Evolutionary conservation across 2,329 filamentous ascomycete genomes (phyloP).

Genomic region (Colletotrichum cordylinicola): DNA sequence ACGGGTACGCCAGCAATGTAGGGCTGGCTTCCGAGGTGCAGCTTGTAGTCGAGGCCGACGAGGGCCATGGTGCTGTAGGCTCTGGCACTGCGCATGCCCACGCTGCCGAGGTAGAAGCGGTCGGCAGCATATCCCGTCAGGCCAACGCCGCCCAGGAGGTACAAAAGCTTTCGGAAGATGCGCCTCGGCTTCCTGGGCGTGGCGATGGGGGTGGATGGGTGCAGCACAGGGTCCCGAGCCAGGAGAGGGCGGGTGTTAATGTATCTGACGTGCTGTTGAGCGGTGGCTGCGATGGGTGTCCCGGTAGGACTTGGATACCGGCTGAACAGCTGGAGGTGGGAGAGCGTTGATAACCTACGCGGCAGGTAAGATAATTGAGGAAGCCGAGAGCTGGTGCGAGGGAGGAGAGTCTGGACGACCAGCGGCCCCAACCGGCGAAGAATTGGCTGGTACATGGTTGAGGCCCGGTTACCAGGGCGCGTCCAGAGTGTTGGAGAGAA

Average conservation of each 20-base stretch:
- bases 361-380: not conserved
- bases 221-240: not conserved
- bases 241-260: not conserved
- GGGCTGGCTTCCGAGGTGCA: slow-evolving; percentile 67
- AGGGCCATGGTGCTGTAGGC: slow-evolving; percentile 8
- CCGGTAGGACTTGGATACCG: not conserved
- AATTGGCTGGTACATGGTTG: slow-evolving; percentile 1
- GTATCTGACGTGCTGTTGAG: not conserved
- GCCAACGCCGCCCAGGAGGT: not conserved
- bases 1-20: not conserved
- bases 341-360: not conserved
- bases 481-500: not conserved
- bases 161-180: not conserved
- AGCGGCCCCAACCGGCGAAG: not conserved
- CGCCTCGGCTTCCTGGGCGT: not conserved
- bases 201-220: not conserved
- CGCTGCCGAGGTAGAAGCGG: slow-evolving; percentile 23
- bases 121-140: not conserved
- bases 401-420: not conserved
- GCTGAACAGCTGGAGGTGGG: not conserved
- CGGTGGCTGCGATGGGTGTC: not conserved
- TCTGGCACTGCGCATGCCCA: slow-evolving; percentile 7
- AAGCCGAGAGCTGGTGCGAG: not conserved
- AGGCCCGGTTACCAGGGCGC: not conserved
- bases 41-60: slow-evolving; percentile 72